These are phyloP conservation scores for Blastobotrys americana DNA, from an alignment of 805 yeast genomes.

Conservation along the genomic window DNA sequence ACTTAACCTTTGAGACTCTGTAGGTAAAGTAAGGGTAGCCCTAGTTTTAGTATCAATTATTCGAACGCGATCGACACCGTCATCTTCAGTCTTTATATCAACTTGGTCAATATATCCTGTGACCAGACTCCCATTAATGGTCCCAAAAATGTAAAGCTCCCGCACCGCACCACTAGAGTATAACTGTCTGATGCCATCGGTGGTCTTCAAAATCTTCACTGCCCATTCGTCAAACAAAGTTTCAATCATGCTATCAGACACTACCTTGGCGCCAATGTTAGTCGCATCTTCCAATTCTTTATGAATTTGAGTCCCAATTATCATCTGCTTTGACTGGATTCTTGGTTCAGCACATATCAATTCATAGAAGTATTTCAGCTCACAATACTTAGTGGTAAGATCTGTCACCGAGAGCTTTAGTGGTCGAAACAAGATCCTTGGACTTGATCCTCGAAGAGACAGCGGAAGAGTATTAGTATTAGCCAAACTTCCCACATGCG, in stretches of 20 bases:
- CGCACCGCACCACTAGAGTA: conserved; percentile 13
- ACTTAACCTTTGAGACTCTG: conserved; percentile 17
- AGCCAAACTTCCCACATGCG: too few species aligned
- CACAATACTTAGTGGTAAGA: conserved; percentile 22
- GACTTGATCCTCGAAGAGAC: neutral
- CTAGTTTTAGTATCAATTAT: conserved; percentile 29
- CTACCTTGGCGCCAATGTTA: neutral
- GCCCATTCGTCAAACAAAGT: conserved; percentile 17
- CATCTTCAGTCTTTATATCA: neutral
- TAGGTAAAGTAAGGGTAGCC: conserved; percentile 11
- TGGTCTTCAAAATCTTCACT: conserved; percentile 15
- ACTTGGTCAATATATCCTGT: conserved; percentile 27
- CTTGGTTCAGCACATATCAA: conserved; percentile 4
- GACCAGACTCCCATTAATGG: conserved; percentile 13
- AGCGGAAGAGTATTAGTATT: too few species aligned
- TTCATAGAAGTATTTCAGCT: conserved; percentile 19
- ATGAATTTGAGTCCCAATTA: conserved; percentile 20
- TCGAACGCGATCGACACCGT: conserved; percentile 10
- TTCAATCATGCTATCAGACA: conserved; percentile 3
- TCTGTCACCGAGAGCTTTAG: conserved; percentile 18
- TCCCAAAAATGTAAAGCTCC: conserved; percentile 28
- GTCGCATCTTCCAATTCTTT: conserved; percentile 12
- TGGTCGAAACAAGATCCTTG: neutral
- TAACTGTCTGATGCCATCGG: conserved; percentile 7
- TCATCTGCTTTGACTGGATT: conserved; percentile 12